These are phyloP conservation scores for Exophiala dermatitidis DNA, from an alignment of 2,329 filamentous ascomycete species.

Conservation along the genomic window DNA sequence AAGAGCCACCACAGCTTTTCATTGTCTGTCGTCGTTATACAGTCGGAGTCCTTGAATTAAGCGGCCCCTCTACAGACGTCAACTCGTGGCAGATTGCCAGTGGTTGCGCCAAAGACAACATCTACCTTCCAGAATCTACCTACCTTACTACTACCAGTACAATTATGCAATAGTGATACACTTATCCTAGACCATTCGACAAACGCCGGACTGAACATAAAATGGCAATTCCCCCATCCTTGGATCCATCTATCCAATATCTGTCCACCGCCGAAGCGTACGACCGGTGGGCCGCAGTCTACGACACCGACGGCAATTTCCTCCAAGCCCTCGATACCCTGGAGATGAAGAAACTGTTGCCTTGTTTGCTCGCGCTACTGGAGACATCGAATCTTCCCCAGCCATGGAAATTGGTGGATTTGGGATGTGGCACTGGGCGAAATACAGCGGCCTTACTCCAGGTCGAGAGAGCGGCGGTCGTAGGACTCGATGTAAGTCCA, in stretches of 20 bases:
- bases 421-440: constrained; percentile 60
- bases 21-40: too few relatives aligned
- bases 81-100: too few relatives aligned
- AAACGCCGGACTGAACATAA: too few relatives aligned
- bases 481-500: constrained; percentile 51
- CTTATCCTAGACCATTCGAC: not conserved
- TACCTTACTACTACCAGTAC: not conserved
- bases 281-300: constrained; percentile 48
- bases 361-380: constrained; percentile 39
- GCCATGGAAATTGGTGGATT: constrained; percentile 46
- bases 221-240: constrained; percentile 15
- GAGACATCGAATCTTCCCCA: constrained; percentile 9
- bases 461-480: constrained; percentile 32
- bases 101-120: too few relatives aligned
- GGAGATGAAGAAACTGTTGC: constrained; percentile 48
- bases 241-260: constrained; percentile 26
- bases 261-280: constrained; percentile 42
- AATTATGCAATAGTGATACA: not conserved
- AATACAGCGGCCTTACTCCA: constrained; percentile 47
- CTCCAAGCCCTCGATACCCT: constrained; percentile 57
- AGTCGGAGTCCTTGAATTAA: too few relatives aligned
- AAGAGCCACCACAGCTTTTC: too few relatives aligned
- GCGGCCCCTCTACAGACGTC: too few relatives aligned
- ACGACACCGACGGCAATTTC: constrained; percentile 61
- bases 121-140: too few relatives aligned